phyloP scores from a whole-genome alignment of 805 yeast genomes.

The Saitoella complicata region DNA sequence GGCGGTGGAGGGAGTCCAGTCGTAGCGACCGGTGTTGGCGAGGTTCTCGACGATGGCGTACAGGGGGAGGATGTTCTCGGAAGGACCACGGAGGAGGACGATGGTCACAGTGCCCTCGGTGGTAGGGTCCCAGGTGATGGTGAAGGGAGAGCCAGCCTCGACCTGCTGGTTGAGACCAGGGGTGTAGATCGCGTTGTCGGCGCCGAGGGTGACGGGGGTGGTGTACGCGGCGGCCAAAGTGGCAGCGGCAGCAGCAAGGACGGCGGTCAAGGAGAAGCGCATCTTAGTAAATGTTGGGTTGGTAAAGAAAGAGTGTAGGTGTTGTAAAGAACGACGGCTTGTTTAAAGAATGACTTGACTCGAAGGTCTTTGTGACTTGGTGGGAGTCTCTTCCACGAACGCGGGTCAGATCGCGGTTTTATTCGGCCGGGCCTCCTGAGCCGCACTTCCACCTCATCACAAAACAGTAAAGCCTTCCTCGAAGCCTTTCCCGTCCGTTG shows the following conservation, averaged over 20 bases:
- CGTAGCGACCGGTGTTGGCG: slow-evolving; percentile 17
- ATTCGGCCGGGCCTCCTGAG: too few relatives aligned
- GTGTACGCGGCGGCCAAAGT: slow-evolving; percentile 2
- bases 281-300: too few relatives aligned
- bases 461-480: too few relatives aligned
- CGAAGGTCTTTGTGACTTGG: too few relatives aligned
- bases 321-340: too few relatives aligned
- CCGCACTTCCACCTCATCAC: too few relatives aligned
- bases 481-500: too few relatives aligned
- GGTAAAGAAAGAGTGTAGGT: too few relatives aligned
- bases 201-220: slow-evolving; percentile 7
- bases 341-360: too few relatives aligned
- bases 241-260: background rate
- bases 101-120: slow-evolving; percentile 15
- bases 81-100: slow-evolving; percentile 17
- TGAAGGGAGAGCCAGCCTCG: slow-evolving; percentile 16
- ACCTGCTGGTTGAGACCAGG: slow-evolving; percentile 17
- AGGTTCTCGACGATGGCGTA: slow-evolving; percentile 16
- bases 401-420: too few relatives aligned
- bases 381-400: too few relatives aligned
- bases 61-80: slow-evolving; percentile 14
- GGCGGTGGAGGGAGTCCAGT: slow-evolving; percentile 17
- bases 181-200: slow-evolving; percentile 13
- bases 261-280: too few relatives aligned
- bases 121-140: slow-evolving; percentile 19